A percentile compares a stretch with the other conserved stretches of the same genome.
Conservation (phyloP, 768 basidiomycete species). For the Pleurotus cornucopiae region DNA sequence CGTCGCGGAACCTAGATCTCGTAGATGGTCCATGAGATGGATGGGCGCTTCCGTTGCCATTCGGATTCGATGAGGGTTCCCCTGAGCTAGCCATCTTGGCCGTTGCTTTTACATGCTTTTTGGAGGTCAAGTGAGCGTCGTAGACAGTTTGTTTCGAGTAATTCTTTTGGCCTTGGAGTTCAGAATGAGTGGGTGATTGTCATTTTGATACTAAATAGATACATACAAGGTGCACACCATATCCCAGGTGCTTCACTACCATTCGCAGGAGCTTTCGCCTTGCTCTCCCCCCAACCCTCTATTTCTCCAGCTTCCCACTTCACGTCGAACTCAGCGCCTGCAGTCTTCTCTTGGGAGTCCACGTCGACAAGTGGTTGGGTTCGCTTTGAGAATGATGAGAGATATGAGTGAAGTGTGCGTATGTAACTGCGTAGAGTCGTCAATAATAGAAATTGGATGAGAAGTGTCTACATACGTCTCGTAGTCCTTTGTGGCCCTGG, state of each 20-base stretch:
- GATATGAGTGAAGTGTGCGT: constrained; percentile 73
- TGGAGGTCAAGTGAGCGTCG: constrained; percentile 91
- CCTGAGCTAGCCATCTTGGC: constrained; percentile 59
- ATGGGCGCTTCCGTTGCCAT: constrained; percentile 35
- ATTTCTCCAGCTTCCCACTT: constrained; percentile 80
- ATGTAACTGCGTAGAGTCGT: constrained; percentile 62
- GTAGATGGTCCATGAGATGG: constrained; percentile 30
- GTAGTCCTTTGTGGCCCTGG: constrained; percentile 69
- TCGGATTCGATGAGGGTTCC: constrained; percentile 50
- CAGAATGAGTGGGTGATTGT: no score
- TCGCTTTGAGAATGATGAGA: constrained; percentile 81
- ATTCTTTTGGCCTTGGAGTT: constrained; percentile 74
- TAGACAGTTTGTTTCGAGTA: constrained; percentile 98
- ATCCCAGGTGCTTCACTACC: constrained; percentile 54
- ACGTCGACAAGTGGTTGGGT: constrained; percentile 81
- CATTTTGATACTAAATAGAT: no score
- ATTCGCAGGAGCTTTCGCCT: constrained; percentile 37
- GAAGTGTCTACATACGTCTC: constrained; percentile 52
- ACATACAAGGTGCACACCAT: constrained; percentile 93
- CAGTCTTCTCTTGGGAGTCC: constrained; percentile 59
- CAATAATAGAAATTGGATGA: constrained; percentile 3
- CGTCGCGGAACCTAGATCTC: constrained; percentile 51
- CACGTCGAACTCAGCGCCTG: constrained; percentile 65
- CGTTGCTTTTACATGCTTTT: constrained; percentile 93
- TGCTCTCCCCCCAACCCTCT: constrained; percentile 68